Percentiles rank a stretch among this genome's conserved stretches.
phyloP scores from a whole-genome alignment of 2,329 filamentous ascomycete species.

The Coniochaeta ligniaria region DNA sequence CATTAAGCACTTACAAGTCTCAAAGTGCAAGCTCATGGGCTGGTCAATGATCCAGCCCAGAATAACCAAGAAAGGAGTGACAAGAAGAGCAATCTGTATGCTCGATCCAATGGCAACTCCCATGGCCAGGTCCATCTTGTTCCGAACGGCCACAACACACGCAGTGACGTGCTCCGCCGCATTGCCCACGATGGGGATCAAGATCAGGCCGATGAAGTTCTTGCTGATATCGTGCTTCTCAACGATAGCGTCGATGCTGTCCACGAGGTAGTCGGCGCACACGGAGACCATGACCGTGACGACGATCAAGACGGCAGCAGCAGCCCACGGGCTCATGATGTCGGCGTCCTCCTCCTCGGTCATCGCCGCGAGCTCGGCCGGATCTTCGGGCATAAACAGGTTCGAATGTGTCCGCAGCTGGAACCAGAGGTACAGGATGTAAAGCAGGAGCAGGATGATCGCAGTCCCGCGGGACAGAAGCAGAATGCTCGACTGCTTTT shows the following conservation, averaged over 20 bases:
- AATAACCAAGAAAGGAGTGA: constrained; percentile 74
- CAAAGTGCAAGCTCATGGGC: constrained; percentile 73
- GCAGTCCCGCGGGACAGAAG: constrained; percentile 69
- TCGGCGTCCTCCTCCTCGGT: constrained; percentile 31
- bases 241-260: constrained; percentile 67
- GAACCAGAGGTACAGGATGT: constrained; percentile 71
- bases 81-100: constrained; percentile 75
- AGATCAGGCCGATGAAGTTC: constrained; percentile 72
- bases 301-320: constrained; percentile 57
- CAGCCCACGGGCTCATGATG: constrained; percentile 56
- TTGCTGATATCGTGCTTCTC: constrained; percentile 65
- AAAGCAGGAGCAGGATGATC: constrained; percentile 67
- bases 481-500: constrained; percentile 51
- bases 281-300: constrained; percentile 64
- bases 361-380: constrained; percentile 25
- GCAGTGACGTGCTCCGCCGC: constrained; percentile 78
- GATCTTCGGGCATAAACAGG: constrained; percentile 56
- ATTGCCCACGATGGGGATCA: constrained; percentile 75
- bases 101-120: constrained; percentile 76
- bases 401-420: constrained; percentile 69
- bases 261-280: constrained; percentile 72
- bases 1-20: constrained; percentile 44
- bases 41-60: constrained; percentile 68
- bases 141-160: constrained; percentile 68
- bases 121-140: constrained; percentile 72